phyloP scores from a whole-genome alignment of 352 stramenopile genomes.

The Blastocystis sp. region DNA sequence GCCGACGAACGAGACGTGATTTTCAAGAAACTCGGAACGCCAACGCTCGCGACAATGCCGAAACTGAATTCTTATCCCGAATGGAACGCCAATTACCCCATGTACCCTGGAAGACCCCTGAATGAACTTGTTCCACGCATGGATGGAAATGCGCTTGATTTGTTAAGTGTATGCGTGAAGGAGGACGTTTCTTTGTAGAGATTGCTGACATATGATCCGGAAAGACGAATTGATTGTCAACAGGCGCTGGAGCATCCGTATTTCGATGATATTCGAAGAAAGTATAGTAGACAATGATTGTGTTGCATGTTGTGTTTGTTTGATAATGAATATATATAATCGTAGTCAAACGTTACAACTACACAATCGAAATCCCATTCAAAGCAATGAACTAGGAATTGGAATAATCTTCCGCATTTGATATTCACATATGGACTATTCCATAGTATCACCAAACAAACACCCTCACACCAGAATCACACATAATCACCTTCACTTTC shows the following conservation, averaged over 20 bases:
- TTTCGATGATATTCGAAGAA: slow-evolving; percentile 76
- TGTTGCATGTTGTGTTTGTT: neutral
- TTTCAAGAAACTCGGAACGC: slow-evolving; percentile 67
- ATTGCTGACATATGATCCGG: slow-evolving; percentile 83
- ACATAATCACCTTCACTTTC: slow-evolving; percentile 40
- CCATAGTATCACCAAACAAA: neutral
- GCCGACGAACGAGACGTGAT: slow-evolving; percentile 68
- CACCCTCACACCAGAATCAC: neutral
- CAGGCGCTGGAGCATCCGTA: slow-evolving; percentile 89
- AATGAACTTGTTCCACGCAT: slow-evolving; percentile 21
- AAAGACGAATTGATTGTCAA: slow-evolving; percentile 80
- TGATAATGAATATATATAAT: neutral
- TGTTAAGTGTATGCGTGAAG: neutral
- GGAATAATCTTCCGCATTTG: too few species aligned
- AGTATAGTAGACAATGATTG: neutral
- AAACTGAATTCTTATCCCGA: neutral
- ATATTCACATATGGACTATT: neutral
- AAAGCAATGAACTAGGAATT: too few species aligned
- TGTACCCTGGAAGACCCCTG: neutral
- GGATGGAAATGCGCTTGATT: slow-evolving; percentile 10
- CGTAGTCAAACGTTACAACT: neutral
- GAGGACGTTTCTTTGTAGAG: slow-evolving; percentile 62
- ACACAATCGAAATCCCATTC: too few species aligned
- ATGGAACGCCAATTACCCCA: neutral
- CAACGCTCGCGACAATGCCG: slow-evolving; percentile 66